phyloP scores from a whole-genome alignment of 208 protist genomes.

The Vickermania ingenoplastis region DNA sequence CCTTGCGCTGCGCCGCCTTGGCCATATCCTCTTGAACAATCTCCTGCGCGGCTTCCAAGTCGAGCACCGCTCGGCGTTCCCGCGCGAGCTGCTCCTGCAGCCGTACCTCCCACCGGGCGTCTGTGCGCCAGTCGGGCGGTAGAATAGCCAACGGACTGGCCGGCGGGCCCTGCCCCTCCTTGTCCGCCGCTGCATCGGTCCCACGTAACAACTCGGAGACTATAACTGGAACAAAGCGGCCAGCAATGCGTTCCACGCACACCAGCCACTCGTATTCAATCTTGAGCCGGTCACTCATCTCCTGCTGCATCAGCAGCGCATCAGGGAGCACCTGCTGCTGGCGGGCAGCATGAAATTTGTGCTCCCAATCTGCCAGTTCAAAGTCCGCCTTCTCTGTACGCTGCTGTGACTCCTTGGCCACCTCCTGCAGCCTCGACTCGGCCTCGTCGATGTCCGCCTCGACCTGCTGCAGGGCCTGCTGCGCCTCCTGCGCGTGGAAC shows the following conservation, averaged over 20 bases:
- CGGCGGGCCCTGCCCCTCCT: background rate
- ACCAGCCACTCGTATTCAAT: conserved; percentile 60
- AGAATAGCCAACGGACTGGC: conserved; percentile 9
- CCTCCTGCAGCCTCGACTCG: conserved; percentile 19
- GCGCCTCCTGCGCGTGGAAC: conserved; percentile 19
- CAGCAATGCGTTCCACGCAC: conserved; percentile 54
- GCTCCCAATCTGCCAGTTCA: conserved; percentile 67
- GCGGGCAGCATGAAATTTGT: conserved; percentile 53
- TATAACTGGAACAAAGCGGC: conserved; percentile 34
- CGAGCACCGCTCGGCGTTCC: conserved; percentile 2
- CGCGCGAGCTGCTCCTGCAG: conserved; percentile 24
- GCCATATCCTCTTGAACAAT: conserved; percentile 69
- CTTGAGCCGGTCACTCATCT: conserved; percentile 31
- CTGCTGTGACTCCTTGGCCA: conserved; percentile 9
- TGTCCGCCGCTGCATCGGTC: background rate
- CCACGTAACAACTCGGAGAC: conserved; percentile 2
- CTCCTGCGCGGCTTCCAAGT: conserved; percentile 61
- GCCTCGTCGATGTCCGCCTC: conserved; percentile 16
- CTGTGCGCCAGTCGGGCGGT: conserved; percentile 21
- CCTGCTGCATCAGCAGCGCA: conserved; percentile 31
- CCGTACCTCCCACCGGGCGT: conserved; percentile 15
- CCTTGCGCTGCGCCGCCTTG: conserved; percentile 15
- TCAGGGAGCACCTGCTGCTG: conserved; percentile 29
- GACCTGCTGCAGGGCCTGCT: conserved; percentile 39
- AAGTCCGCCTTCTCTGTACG: conserved; percentile 22